Percentiles rank a stretch among this genome's conserved stretches.
phyloP scores from a whole-genome alignment of 768 basidiomycete species.

The Heimioporus sp. region DNA sequence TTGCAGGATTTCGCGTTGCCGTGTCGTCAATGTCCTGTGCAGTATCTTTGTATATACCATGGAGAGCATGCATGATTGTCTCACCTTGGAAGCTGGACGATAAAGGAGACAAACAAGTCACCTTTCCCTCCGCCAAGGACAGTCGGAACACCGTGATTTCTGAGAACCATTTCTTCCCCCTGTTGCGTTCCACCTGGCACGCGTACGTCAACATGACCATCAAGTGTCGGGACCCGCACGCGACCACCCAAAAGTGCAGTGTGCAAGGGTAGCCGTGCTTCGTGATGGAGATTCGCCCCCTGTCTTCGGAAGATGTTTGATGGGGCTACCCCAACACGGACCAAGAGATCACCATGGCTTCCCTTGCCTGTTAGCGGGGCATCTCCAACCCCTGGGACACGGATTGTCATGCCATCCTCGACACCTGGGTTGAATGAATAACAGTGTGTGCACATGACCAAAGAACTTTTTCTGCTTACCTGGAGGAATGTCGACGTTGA shows the following conservation, averaged over 20 bases:
- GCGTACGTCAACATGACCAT: constrained; percentile 93
- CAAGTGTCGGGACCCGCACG: constrained; percentile 90
- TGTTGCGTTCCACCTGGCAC: constrained; percentile 92
- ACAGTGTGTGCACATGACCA: background rate
- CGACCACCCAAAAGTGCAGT: constrained; percentile 90
- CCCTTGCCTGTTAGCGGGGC: constrained; percentile 80
- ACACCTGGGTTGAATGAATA: constrained; percentile 54
- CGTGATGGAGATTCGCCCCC: constrained; percentile 87
- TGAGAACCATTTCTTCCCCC: constrained; percentile 95
- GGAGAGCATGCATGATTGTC: constrained; percentile 23
- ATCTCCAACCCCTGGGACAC: constrained; percentile 80
- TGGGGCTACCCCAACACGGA: constrained; percentile 79
- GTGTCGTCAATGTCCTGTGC: constrained; percentile 71
- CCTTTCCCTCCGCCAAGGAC: constrained; percentile 63
- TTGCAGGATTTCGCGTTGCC: constrained; percentile 85
- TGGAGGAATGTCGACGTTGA: constrained; percentile 82
- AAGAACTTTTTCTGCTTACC: constrained; percentile 49
- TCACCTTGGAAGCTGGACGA: constrained; percentile 86
- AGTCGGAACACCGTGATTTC: constrained; percentile 75
- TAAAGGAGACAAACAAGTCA: constrained; percentile 88
- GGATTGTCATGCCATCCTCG: constrained; percentile 92
- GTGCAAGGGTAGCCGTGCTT: constrained; percentile 87
- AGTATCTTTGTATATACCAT: constrained; percentile 4
- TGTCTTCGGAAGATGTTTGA: constrained; percentile 88
- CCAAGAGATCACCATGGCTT: constrained; percentile 77